Percentiles rank a stretch among this genome's conserved stretches.
phyloP scores from a whole-genome alignment of 495 filamentous ascomycete genomes.

The Penicillium taxi region DNA sequence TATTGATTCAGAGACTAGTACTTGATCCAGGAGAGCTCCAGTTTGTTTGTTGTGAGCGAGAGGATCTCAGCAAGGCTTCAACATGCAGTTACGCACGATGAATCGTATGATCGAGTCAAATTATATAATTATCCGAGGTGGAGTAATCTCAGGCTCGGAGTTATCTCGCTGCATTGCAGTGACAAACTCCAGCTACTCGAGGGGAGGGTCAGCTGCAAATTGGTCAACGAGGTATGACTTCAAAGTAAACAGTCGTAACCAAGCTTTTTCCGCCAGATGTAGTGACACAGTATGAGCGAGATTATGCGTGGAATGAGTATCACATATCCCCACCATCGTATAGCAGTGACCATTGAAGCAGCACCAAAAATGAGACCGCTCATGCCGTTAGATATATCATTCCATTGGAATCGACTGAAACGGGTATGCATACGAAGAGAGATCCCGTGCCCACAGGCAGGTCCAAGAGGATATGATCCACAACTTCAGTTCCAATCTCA shows the following conservation, averaged over 20 bases:
- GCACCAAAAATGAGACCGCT: conserved; percentile 43
- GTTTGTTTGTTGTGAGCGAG: conserved; percentile 22
- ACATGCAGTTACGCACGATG: conserved; percentile 29
- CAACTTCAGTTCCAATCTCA: conserved; percentile 38
- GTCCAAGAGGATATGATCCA: conserved; percentile 46
- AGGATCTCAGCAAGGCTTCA: conserved; percentile 30
- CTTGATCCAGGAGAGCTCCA: conserved; percentile 4
- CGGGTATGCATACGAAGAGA: conserved; percentile 35
- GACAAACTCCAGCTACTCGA: conserved; percentile 27
- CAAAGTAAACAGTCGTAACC: conserved; percentile 40
- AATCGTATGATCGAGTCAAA: conserved; percentile 28
- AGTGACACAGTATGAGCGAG: conserved; percentile 33
- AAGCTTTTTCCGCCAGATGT: conserved; percentile 37
- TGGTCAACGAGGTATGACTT: conserved; percentile 2
- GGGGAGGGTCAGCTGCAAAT: conserved; percentile 12
- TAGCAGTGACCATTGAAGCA: conserved; percentile 42
- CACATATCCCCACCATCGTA: conserved; percentile 43
- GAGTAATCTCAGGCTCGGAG: conserved; percentile 7
- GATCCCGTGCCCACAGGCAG: conserved; percentile 37
- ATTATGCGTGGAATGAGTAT: conserved; percentile 43
- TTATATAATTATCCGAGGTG: conserved; percentile 10
- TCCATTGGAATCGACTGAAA: conserved; percentile 30
- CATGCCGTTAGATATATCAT: conserved; percentile 32
- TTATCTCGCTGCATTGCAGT: conserved; percentile 18
- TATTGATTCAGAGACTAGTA: conserved; percentile 1